These are phyloP conservation scores for Scheffersomyces insectosa DNA, from an alignment of 1,139 yeast species.

Conservation along the genomic window DNA sequence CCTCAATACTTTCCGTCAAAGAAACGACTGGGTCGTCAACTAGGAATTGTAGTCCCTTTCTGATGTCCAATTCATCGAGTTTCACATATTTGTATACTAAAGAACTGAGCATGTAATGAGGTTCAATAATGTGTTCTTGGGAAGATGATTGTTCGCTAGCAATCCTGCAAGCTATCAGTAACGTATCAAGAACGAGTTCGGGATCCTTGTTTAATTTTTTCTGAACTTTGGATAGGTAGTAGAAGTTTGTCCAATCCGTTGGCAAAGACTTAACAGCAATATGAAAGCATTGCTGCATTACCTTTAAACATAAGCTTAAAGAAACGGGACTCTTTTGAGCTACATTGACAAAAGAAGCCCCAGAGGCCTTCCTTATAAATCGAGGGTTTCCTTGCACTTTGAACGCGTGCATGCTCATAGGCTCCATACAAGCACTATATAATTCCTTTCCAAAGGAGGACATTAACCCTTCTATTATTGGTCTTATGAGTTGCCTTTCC, in stretches of 20 bases:
- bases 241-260: slow-evolving; percentile 63
- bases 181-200: slow-evolving; percentile 33
- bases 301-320: slow-evolving; percentile 27
- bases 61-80: slow-evolving; percentile 28
- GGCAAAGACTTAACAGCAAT: slow-evolving; percentile 45
- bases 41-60: slow-evolving; percentile 40
- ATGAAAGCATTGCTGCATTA: slow-evolving; percentile 42
- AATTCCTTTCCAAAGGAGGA: slow-evolving; percentile 58
- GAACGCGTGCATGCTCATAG: slow-evolving; percentile 66
- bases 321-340: slow-evolving; percentile 26
- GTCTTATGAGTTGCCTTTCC: slow-evolving; percentile 20
- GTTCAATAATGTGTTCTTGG: slow-evolving; percentile 67
- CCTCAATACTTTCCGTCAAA: slow-evolving; percentile 1
- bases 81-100: slow-evolving; percentile 58
- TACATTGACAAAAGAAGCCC: slow-evolving; percentile 24
- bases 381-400: slow-evolving; percentile 38
- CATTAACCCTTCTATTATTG: slow-evolving; percentile 52
- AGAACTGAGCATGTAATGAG: slow-evolving; percentile 68
- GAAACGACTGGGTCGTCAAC: slow-evolving; percentile 31
- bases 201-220: slow-evolving; percentile 43
- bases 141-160: slow-evolving; percentile 42
- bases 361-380: slow-evolving; percentile 28
- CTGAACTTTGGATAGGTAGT: slow-evolving; percentile 61
- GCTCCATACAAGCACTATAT: slow-evolving; percentile 61
- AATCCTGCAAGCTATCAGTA: slow-evolving; percentile 40